A percentile compares a stretch with the other conserved stretches of the same genome.
These are phyloP conservation scores for Cryptosporidium canis DNA, from an alignment of 169 alveolate genomes.

Conservation along the genomic window DNA sequence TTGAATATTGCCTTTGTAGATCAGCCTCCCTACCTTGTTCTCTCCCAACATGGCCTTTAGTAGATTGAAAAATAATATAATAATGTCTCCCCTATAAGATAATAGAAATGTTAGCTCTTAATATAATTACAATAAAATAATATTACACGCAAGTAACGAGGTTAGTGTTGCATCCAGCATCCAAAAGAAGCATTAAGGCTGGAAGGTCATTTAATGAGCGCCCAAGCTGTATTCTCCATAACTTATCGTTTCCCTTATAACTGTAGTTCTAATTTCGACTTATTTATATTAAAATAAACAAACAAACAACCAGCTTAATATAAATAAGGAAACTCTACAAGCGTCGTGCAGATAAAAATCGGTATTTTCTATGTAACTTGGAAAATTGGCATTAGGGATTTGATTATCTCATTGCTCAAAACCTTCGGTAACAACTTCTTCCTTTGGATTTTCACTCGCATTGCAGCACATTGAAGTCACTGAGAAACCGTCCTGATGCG, in stretches of 20 bases:
- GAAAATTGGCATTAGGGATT: background rate
- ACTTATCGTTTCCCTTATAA: too few relatives aligned
- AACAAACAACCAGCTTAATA: background rate
- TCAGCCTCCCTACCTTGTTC: background rate
- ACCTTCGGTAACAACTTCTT: background rate
- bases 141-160: background rate
- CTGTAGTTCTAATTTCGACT: too few relatives aligned
- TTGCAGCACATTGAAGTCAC: constrained; percentile 65
- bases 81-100: constrained; percentile 9
- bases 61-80: background rate
- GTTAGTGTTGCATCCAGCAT: background rate
- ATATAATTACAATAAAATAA: background rate
- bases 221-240: background rate
- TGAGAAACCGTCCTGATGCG: constrained; percentile 67
- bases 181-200: too few relatives aligned
- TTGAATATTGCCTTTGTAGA: background rate
- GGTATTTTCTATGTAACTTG: background rate
- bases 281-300: background rate
- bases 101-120: background rate
- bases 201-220: background rate
- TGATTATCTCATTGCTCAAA: background rate
- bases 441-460: constrained; percentile 64
- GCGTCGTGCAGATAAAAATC: too few relatives aligned
- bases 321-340: background rate
- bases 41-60: background rate